Evolutionary conservation across 345 rosid genomes (phyloP), one percentile per base, ranked within the genome.

Genomic region (Corchorus capsularis): DNA sequence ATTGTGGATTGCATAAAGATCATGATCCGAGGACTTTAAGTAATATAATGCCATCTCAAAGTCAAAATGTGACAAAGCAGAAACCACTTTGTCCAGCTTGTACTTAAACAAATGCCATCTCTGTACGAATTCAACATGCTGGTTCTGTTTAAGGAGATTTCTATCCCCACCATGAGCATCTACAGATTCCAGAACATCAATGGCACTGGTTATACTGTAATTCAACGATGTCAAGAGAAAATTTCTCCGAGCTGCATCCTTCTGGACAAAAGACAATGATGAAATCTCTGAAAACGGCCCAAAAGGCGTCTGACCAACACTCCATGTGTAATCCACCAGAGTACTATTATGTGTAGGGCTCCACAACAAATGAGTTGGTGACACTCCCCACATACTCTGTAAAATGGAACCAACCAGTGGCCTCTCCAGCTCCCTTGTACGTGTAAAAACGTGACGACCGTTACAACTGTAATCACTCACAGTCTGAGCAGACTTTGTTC

Each of bases 371-470:
- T 96, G 99, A 34, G 98, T 96, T 0, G 99, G 93, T 1, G 99
- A 89, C 27, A 93, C 97, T 69, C 99, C 99, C 99, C 99, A 96
- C 98, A 96, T 93, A 43, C 99, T 96, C 85, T 96, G 99, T 10
- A 96, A 85, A 71, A 96, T 89, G 0, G 97, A 96, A 79, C 99
- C 98, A 9, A 93, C 95, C 27, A 96, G 79, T 0, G 99, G 91
- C 72, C 97, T 87, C 75, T 91, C 97, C 16, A 96, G 88, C 57
- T 93, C 94, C 83, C 97, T 87, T 0, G 95, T 87, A 72, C 85
- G 97, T 0, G 89, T 87, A 83, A 96, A 93, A 39, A 92, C 95
- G 85, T 91, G 96, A 70, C 94, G 97, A 12, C 98, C 93, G 60
- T 93, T 96, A 78, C 97, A 96, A 74, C 88, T 93, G 69, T 96